These are phyloP conservation scores for Podospora pseudocomata DNA, from an alignment of 495 filamentous ascomycete genomes.

Conservation along the genomic window DNA sequence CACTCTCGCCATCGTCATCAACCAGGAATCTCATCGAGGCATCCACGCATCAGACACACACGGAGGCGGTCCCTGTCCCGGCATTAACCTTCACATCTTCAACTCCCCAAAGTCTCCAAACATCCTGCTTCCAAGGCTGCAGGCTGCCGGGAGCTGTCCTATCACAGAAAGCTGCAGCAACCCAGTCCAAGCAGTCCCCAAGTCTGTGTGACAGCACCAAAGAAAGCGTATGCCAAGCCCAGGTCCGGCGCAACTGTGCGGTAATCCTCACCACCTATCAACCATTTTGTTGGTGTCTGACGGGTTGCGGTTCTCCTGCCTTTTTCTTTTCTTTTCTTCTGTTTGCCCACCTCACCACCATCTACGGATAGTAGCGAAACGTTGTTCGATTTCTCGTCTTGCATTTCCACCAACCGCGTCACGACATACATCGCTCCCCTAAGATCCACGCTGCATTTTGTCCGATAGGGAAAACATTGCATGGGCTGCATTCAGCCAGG, in stretches of 20 bases:
- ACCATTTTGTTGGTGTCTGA: neutral
- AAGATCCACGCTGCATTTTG: slow-evolving; percentile 22
- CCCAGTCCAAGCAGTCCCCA: slow-evolving; percentile 4
- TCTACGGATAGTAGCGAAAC: neutral
- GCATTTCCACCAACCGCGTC: slow-evolving; percentile 5
- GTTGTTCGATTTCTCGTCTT: neutral
- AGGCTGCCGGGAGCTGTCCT: slow-evolving; percentile 11
- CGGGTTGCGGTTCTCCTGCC: neutral
- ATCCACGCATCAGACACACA: no score
- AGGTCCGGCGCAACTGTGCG: slow-evolving; percentile 21
- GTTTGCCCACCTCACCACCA: neutral
- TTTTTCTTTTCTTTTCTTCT: neutral
- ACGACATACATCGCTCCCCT: slow-evolving; percentile 17
- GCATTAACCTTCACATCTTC: neutral
- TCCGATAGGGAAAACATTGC: slow-evolving; percentile 21
- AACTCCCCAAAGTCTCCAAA: neutral
- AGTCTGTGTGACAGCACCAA: slow-evolving; percentile 18
- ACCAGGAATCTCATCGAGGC: neutral
- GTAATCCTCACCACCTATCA: slow-evolving; percentile 11
- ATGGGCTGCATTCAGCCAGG: slow-evolving; percentile 25
- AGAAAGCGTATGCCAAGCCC: slow-evolving; percentile 16
- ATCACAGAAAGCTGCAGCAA: slow-evolving; percentile 12
- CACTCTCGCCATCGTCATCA: neutral
- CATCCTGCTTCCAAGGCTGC: slow-evolving; percentile 1
- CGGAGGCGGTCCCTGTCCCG: neutral